Conservation (phyloP, 2,329 filamentous ascomycete genomes). For the Dactylellina haptotyla region DNA sequence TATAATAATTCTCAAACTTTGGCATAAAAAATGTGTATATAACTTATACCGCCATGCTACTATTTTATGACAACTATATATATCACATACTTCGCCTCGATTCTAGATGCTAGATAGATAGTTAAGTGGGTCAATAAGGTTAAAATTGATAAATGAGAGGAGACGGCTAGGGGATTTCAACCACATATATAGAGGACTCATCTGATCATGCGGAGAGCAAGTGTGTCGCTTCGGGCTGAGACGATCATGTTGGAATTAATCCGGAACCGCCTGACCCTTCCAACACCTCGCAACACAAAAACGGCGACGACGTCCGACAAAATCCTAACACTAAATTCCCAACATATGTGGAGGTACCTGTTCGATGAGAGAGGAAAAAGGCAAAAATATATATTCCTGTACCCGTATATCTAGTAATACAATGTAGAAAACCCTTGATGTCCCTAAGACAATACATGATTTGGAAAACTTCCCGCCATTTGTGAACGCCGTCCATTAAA, state of each 20-base stretch:
- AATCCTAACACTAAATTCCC: no score
- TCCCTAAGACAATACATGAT: conserved; percentile 14
- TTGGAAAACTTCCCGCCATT: conserved; percentile 14
- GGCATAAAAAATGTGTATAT: neutral
- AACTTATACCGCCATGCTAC: no score
- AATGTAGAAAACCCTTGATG: neutral
- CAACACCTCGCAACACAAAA: conserved; percentile 1
- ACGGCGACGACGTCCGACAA: no score
- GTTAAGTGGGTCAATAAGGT: neutral
- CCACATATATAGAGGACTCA: no score
- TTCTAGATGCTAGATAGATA: no score
- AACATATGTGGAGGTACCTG: no score
- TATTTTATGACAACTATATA: no score
- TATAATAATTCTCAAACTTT: neutral
- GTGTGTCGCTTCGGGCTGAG: conserved; percentile 17
- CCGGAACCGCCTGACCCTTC: conserved; percentile 13
- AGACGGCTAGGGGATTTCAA: no score
- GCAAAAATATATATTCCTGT: conserved; percentile 6
- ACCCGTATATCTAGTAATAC: conserved; percentile 42
- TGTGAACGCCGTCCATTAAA: conserved; percentile 20
- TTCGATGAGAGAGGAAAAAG: neutral
- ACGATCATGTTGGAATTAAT: conserved; percentile 3
- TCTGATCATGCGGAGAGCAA: conserved; percentile 21
- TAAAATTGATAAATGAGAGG: no score
- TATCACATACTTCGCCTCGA: no score